These are phyloP conservation scores for Schwanniomyces occidentalis DNA, from an alignment of 805 yeast species.

Conservation along the genomic window DNA sequence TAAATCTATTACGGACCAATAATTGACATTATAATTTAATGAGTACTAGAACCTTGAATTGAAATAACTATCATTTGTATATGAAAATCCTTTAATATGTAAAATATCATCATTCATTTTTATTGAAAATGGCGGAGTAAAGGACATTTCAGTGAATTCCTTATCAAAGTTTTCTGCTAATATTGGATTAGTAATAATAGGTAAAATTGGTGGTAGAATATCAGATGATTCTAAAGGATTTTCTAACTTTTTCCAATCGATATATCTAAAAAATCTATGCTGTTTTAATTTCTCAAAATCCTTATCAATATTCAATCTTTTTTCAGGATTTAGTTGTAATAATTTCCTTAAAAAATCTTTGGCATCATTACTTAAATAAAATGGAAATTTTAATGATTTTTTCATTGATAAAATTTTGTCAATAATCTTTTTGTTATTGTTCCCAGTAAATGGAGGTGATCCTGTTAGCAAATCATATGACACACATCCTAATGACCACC, in stretches of 20 bases:
- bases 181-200: slow-evolving; percentile 44
- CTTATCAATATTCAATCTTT: slow-evolving; percentile 37
- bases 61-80: slow-evolving; percentile 39
- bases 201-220: slow-evolving; percentile 41
- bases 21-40: too few species aligned
- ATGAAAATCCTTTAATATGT: slow-evolving; percentile 43
- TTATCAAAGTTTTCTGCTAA: slow-evolving; percentile 46
- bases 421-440: slow-evolving; percentile 37
- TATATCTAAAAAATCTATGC: slow-evolving; percentile 40
- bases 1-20: not conserved
- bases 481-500: slow-evolving; percentile 51
- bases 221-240: slow-evolving; percentile 15
- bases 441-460: slow-evolving; percentile 47
- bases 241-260: slow-evolving; percentile 39
- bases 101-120: slow-evolving; percentile 26
- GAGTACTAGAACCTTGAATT: slow-evolving; percentile 9
- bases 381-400: slow-evolving; percentile 37
- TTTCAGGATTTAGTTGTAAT: slow-evolving; percentile 35
- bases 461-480: slow-evolving; percentile 45
- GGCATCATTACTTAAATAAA: slow-evolving; percentile 42
- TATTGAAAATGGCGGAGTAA: slow-evolving; percentile 29
- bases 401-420: slow-evolving; percentile 39
- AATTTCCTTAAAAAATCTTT: slow-evolving; percentile 41
- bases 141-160: slow-evolving; percentile 42
- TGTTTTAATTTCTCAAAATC: slow-evolving; percentile 31